A percentile compares a stretch with the other conserved stretches of the same genome.
These are phyloP conservation scores for Gossypium anomalum DNA, from an alignment of 345 rosid genomes.

Conservation along the genomic window DNA sequence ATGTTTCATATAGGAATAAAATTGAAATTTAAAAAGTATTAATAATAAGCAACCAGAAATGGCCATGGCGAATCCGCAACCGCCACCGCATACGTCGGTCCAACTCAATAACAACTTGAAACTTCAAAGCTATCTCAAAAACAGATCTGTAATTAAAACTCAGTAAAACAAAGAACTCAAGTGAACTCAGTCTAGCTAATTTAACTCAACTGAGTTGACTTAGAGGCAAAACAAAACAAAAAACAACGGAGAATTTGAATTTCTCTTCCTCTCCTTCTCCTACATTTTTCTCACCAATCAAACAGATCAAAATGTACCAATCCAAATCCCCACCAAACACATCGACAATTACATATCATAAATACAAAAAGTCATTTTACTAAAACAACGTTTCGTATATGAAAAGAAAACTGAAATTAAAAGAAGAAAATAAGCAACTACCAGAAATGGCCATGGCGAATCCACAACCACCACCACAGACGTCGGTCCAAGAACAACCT, in stretches of 20 bases:
- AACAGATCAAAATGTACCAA: neutral
- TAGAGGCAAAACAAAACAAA: neutral
- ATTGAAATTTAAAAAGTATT: neutral
- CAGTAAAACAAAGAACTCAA: neutral
- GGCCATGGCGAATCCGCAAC: conserved; percentile 97
- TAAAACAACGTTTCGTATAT: neutral
- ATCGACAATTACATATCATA: neutral
- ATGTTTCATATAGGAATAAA: neutral
- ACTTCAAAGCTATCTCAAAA: neutral
- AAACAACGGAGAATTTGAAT: neutral
- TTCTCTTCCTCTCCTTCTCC: neutral
- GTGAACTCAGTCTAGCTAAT: neutral
- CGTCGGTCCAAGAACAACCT: conserved; percentile 67
- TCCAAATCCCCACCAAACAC: neutral
- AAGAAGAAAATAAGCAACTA: conserved; percentile 39
- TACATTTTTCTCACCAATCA: conserved; percentile 5
- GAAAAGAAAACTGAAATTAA: neutral
- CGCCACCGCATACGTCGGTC: conserved; percentile 91
- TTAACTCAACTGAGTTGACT: neutral
- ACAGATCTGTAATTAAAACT: neutral
- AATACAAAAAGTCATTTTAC: neutral
- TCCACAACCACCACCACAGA: conserved; percentile 94
- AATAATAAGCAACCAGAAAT: conserved; percentile 62
- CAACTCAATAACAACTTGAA: conserved; percentile 23
- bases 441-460: conserved; percentile 96